Percentiles rank a stretch among this genome's conserved stretches.
Conservation (phyloP, 768 basidiomycete species). For the Boletellus emodensis region DNA sequence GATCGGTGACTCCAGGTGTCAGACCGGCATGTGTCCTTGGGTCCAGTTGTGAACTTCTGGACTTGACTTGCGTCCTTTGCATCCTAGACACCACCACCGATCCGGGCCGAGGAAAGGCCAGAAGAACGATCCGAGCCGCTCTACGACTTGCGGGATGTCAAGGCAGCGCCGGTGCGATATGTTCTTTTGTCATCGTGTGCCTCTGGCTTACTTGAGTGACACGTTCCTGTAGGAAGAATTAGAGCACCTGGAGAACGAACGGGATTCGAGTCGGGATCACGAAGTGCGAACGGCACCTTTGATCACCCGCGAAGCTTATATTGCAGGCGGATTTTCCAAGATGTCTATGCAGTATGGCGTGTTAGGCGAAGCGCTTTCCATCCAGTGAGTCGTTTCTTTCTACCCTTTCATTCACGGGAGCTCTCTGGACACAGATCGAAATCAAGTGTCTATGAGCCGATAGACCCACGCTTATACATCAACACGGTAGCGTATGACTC, state of each 20-base stretch:
- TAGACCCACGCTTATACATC: slow-evolving; percentile 53
- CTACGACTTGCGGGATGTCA: slow-evolving; percentile 9
- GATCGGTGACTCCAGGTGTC: neutral
- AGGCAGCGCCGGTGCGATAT: neutral
- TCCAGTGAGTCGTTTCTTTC: slow-evolving; percentile 22
- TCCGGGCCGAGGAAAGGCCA: neutral
- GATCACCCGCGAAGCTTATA: slow-evolving; percentile 43
- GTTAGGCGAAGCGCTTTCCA: slow-evolving; percentile 37
- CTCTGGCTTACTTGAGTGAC: no score
- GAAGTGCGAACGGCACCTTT: slow-evolving; percentile 42
- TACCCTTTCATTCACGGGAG: neutral
- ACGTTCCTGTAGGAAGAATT: slow-evolving; percentile 1
- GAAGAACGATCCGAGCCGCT: neutral
- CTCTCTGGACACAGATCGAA: slow-evolving; percentile 27
- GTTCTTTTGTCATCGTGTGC: no score
- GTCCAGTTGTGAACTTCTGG: neutral
- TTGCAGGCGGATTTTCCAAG: slow-evolving; percentile 16
- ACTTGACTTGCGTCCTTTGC: neutral
- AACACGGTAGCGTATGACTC: slow-evolving; percentile 48
- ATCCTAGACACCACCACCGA: neutral
- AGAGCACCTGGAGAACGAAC: slow-evolving; percentile 6
- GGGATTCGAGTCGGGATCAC: slow-evolving; percentile 18
- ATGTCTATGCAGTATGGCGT: slow-evolving; percentile 55
- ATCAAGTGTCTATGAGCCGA: slow-evolving; percentile 24
- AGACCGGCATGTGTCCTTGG: neutral